Evolutionary conservation across 768 basidiomycete species (phyloP).

Genomic region (Harrya chromipes): DNA sequence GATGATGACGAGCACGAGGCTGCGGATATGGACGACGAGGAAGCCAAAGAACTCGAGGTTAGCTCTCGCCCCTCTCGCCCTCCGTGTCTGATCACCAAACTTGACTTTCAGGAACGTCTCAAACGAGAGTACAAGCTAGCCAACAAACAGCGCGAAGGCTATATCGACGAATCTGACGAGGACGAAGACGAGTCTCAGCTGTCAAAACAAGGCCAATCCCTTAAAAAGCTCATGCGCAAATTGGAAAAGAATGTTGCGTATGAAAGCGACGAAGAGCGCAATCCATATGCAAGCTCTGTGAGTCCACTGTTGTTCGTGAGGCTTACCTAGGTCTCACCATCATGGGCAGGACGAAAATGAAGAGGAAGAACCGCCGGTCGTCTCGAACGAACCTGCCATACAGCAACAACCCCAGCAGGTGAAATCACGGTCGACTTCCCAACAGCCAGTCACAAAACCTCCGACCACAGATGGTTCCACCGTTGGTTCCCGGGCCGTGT

Average conservation of each 20-base stretch:
- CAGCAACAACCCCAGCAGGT: slow-evolving; percentile 42
- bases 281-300: slow-evolving; percentile 80
- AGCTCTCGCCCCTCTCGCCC: slow-evolving; percentile 13
- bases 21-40: slow-evolving; percentile 76
- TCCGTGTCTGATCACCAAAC: background rate
- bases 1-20: slow-evolving; percentile 83
- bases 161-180: slow-evolving; percentile 74
- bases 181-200: slow-evolving; percentile 58
- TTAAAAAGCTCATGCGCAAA: slow-evolving; percentile 84
- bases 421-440: slow-evolving; percentile 45
- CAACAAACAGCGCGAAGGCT: slow-evolving; percentile 68
- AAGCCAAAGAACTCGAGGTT: slow-evolving; percentile 80
- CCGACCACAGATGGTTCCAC: slow-evolving; percentile 24
- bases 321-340: background rate
- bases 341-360: slow-evolving; percentile 62
- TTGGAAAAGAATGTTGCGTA: slow-evolving; percentile 80
- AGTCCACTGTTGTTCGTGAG: slow-evolving; percentile 24
- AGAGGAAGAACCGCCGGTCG: slow-evolving; percentile 54
- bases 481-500: slow-evolving; percentile 54
- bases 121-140: slow-evolving; percentile 80
- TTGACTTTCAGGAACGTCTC: slow-evolving; percentile 60
- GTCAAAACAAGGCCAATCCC: slow-evolving; percentile 70
- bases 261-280: slow-evolving; percentile 75
- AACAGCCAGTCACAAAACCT: slow-evolving; percentile 33
- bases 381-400: slow-evolving; percentile 43